A percentile compares a stretch with the other conserved stretches of the same genome.
Evolutionary conservation across 768 basidiomycete species (phyloP).

Genomic region (Suillus lakei): DNA sequence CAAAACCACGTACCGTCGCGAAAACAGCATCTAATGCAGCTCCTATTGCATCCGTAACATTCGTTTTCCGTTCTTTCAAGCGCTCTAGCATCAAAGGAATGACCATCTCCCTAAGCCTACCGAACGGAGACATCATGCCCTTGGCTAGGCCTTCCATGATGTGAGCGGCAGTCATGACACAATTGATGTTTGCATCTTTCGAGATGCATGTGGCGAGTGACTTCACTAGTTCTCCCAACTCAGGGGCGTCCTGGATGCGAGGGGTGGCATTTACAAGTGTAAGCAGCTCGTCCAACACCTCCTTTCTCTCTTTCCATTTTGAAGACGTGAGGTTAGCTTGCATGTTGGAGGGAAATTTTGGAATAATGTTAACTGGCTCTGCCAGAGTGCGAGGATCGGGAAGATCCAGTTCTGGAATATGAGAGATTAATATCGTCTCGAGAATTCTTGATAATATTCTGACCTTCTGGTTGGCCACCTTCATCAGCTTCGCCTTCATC

Average conservation of each 20-base stretch:
- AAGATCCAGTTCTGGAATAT: conserved; percentile 49
- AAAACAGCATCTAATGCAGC: conserved; percentile 90
- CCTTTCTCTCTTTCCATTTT: conserved; percentile 98
- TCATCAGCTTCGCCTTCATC: conserved; percentile 42
- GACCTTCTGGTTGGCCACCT: conserved; percentile 59
- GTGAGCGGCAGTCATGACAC: conserved; percentile 86
- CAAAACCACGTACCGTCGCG: conserved; percentile 60
- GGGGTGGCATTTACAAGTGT: conserved; percentile 70
- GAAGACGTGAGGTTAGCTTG: conserved; percentile 80
- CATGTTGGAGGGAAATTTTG: conserved; percentile 77
- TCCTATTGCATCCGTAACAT: conserved; percentile 88
- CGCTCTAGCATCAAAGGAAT: conserved; percentile 84
- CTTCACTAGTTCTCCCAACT: conserved; percentile 75
- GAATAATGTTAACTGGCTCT: conserved; percentile 79
- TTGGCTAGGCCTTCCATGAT: conserved; percentile 87
- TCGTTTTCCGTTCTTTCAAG: conserved; percentile 92
- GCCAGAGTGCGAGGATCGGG: conserved; percentile 81
- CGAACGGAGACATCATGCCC: conserved; percentile 77
- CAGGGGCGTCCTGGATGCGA: conserved; percentile 79
- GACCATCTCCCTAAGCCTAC: conserved; percentile 69
- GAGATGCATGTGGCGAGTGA: conserved; percentile 82
- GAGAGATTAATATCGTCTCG: conserved; percentile 8
- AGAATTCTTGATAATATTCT: conserved; percentile 17
- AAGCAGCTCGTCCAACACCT: conserved; percentile 83
- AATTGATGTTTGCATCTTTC: conserved; percentile 92